Percentiles rank a stretch among this genome's conserved stretches.
phyloP scores from a whole-genome alignment of 306 rosid species.

The Rubus parviflorus region DNA sequence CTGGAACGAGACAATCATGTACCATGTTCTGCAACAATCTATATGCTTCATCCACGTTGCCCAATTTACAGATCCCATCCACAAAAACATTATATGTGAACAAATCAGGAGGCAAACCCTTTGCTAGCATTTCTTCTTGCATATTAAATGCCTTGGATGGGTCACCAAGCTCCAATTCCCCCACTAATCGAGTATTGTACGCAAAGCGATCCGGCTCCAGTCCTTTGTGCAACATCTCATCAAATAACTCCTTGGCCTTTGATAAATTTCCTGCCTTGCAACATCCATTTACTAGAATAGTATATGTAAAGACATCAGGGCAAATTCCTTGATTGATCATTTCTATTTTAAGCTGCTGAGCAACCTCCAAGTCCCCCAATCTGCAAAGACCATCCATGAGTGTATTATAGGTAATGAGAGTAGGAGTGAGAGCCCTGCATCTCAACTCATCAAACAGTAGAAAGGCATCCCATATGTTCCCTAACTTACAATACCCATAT shows the following conservation, averaged over 20 bases:
- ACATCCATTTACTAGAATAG: conserved; percentile 66
- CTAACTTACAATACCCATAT: conserved; percentile 61
- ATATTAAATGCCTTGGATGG: conserved; percentile 52
- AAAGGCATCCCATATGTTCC: conserved; percentile 54
- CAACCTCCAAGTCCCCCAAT: conserved; percentile 63
- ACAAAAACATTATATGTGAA: conserved; percentile 65
- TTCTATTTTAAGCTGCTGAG: conserved; percentile 52
- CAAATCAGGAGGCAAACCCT: conserved; percentile 67
- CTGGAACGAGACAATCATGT: conserved; percentile 50
- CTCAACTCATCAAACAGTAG: conserved; percentile 52
- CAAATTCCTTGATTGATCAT: conserved; percentile 52
- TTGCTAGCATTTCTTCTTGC: conserved; percentile 73
- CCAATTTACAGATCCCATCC: conserved; percentile 56
- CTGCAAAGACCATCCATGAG: conserved; percentile 73
- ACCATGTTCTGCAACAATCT: conserved; percentile 52
- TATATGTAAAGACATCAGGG: conserved; percentile 72
- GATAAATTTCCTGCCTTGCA: conserved; percentile 54
- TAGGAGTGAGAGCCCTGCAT: conserved; percentile 43
- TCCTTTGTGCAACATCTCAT: conserved; percentile 66
- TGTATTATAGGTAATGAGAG: conserved; percentile 64
- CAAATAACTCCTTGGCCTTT: conserved; percentile 60
- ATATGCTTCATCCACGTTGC: conserved; percentile 54
- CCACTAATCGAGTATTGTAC: conserved; percentile 60
- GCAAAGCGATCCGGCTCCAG: conserved; percentile 65
- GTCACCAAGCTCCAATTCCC: conserved; percentile 68